Percentiles rank a stretch among this genome's conserved stretches.
phyloP scores from a whole-genome alignment of 805 yeast genomes.

The Ogataea minuta region DNA sequence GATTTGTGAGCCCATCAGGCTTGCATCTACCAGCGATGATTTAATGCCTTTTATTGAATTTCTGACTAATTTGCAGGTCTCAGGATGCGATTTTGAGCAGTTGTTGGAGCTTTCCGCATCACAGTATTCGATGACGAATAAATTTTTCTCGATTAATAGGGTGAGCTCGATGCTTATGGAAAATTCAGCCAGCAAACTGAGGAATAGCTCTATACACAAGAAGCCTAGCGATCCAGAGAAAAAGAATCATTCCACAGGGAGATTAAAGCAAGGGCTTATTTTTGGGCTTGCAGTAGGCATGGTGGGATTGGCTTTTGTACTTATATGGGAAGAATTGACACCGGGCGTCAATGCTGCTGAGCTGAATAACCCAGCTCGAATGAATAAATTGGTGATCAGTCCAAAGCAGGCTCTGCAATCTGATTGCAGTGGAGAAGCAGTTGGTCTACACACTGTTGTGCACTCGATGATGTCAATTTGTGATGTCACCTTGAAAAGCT shows the following conservation, averaged over 20 bases:
- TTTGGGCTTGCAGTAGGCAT: constrained; percentile 31
- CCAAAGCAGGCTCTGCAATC: constrained; percentile 12
- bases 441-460: not conserved
- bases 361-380: constrained; percentile 4
- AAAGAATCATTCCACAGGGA: constrained; percentile 9
- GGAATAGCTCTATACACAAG: constrained; percentile 4
- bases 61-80: constrained; percentile 25
- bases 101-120: constrained; percentile 11
- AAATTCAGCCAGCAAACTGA: constrained; percentile 14
- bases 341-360: not conserved
- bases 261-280: constrained; percentile 18
- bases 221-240: constrained; percentile 2
- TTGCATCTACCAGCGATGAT: constrained; percentile 31
- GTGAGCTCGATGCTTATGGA: constrained; percentile 27
- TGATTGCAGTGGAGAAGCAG: constrained; percentile 11
- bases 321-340: constrained; percentile 26
- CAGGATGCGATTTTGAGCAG: constrained; percentile 16
- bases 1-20: constrained; percentile 34
- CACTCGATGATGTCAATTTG: constrained; percentile 8
- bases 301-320: constrained; percentile 29
- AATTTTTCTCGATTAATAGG: constrained; percentile 15
- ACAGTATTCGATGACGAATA: constrained; percentile 4
- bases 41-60: constrained; percentile 34
- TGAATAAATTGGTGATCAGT: constrained; percentile 6
- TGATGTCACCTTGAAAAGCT: constrained; percentile 6